phyloP scores from a whole-genome alignment of 2,329 filamentous ascomycete genomes.

The Nigrospora osmanthi region DNA sequence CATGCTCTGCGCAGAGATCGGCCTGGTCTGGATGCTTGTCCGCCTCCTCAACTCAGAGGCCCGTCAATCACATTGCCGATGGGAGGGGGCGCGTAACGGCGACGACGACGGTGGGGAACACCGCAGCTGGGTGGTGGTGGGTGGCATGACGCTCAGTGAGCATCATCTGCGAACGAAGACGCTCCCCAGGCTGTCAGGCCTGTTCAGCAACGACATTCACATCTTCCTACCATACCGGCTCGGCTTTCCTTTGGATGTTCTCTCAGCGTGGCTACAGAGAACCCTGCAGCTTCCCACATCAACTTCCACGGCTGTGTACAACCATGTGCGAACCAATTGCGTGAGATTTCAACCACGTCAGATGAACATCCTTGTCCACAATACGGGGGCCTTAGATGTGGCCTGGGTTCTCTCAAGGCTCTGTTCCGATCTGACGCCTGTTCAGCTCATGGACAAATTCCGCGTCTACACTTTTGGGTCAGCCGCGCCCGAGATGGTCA shows the following conservation, averaged over 20 bases:
- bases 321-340: slow-evolving; percentile 25
- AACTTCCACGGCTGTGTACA: slow-evolving; percentile 23
- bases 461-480: slow-evolving; percentile 37
- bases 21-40: slow-evolving; percentile 9
- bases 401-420: slow-evolving; percentile 27
- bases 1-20: slow-evolving; percentile 6
- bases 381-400: slow-evolving; percentile 26
- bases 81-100: background rate
- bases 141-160: slow-evolving; percentile 7
- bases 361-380: slow-evolving; percentile 31
- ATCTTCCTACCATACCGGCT: slow-evolving; percentile 42
- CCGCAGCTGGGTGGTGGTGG: slow-evolving; percentile 11
- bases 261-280: slow-evolving; percentile 25
- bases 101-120: too few relatives aligned
- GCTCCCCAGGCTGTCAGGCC: slow-evolving; percentile 23
- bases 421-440: slow-evolving; percentile 26
- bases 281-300: slow-evolving; percentile 20
- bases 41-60: slow-evolving; percentile 6
- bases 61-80: slow-evolving; percentile 2
- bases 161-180: slow-evolving; percentile 18
- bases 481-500: slow-evolving; percentile 26
- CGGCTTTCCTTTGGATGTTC: slow-evolving; percentile 44
- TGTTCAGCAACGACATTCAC: slow-evolving; percentile 33
- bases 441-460: slow-evolving; percentile 24
- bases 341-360: slow-evolving; percentile 22